A percentile compares a stretch with the other conserved stretches of the same genome.
Conservation (phyloP, 208 protist genomes). For the Leishmania tropica region DNA sequence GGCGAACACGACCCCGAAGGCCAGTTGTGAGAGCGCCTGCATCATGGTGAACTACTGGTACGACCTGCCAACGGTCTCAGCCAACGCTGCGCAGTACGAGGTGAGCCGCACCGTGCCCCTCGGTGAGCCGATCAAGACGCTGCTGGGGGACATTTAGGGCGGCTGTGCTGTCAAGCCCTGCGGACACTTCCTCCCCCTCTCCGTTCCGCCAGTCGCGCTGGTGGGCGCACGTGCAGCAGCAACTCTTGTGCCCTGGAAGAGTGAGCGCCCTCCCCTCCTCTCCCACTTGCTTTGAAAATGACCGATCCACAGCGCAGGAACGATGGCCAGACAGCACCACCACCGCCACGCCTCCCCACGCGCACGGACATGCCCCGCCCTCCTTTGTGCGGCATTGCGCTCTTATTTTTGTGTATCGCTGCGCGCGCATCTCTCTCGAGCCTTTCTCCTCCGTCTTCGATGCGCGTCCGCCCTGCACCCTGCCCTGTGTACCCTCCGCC, state of each 20-base stretch:
- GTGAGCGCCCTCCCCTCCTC: not conserved
- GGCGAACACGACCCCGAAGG: constrained; percentile 63
- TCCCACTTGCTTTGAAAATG: not conserved
- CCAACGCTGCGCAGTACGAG: constrained; percentile 64
- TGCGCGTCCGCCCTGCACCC: too few relatives aligned
- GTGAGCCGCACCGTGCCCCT: constrained; percentile 48
- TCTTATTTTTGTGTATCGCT: not conserved
- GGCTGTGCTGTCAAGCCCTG: not conserved
- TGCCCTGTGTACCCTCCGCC: not conserved
- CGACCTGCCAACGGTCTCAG: constrained; percentile 47
- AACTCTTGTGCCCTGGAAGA: not conserved
- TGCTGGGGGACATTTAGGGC: constrained; percentile 4
- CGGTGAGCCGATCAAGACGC: constrained; percentile 43
- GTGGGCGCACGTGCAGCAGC: not conserved
- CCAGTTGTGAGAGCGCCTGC: constrained; percentile 73
- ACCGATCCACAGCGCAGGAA: not conserved
- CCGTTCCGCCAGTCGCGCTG: not conserved
- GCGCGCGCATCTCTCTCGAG: not conserved
- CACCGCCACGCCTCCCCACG: not conserved
- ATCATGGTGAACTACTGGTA: constrained; percentile 93
- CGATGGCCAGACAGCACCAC: not conserved
- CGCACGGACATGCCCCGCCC: not conserved
- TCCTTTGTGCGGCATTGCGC: not conserved
- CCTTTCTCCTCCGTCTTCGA: too few relatives aligned
- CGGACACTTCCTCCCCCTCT: not conserved